Evolutionary conservation across 495 filamentous ascomycete species (phyloP).

Genomic region (Xylaria cubensis): DNA sequence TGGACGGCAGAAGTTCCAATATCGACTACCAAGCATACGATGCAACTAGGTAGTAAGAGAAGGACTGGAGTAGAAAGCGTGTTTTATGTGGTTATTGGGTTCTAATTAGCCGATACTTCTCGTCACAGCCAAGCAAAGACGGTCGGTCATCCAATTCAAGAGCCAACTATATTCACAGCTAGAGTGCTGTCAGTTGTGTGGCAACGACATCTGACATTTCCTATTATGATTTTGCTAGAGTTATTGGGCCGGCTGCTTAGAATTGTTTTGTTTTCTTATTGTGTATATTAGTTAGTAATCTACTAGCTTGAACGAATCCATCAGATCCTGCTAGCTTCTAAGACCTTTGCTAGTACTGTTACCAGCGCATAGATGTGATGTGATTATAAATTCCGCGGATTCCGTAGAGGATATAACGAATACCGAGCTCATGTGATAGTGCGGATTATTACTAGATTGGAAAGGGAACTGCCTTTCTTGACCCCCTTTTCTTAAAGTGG

Average conservation of each 20-base stretch:
- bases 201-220: neutral
- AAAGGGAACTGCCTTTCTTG: neutral
- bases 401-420: neutral
- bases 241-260: neutral
- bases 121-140: neutral
- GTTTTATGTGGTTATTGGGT: neutral
- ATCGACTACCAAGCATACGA: neutral
- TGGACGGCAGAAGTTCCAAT: neutral
- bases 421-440: neutral
- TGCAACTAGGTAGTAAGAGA: neutral
- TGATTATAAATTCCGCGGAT: neutral
- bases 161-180: neutral
- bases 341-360: neutral
- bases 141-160: neutral
- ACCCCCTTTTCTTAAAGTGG: neutral
- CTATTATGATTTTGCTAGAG: neutral
- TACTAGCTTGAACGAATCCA: neutral
- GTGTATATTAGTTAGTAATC: neutral
- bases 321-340: neutral
- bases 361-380: neutral
- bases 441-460: constrained; percentile 2
- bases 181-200: neutral
- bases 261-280: neutral
- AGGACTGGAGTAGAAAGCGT: neutral
- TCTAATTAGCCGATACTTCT: neutral